These are phyloP conservation scores for Anethum foeniculum DNA, from an alignment of 140 eudicot genomes.

Conservation along the genomic window DNA sequence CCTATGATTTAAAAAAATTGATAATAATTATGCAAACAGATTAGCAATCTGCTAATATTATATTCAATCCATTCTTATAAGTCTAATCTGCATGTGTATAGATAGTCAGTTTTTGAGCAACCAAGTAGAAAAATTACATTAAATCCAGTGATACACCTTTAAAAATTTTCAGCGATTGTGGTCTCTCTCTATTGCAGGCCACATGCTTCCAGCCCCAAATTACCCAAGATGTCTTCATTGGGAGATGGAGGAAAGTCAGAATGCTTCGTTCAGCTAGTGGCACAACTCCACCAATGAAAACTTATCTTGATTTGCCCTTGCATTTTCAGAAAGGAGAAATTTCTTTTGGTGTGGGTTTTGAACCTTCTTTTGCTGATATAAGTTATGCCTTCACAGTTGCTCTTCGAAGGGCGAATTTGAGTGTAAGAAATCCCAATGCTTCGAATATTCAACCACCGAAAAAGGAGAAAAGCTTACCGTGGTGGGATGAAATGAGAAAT, in stretches of 20 bases:
- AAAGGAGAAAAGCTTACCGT: conserved; percentile 94
- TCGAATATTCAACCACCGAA: conserved; percentile 57
- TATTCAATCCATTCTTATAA: background rate
- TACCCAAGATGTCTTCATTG: conserved; percentile 66
- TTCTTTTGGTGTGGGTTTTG: conserved; percentile 81
- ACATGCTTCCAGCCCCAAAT: conserved; percentile 91
- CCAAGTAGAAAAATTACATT: background rate
- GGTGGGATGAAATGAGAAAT: conserved; percentile 99
- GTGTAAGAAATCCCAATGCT: conserved; percentile 80
- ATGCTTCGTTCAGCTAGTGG: conserved; percentile 93
- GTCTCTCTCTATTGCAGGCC: conserved; percentile 52
- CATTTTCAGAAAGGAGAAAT: conserved; percentile 76
- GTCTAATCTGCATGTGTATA: background rate
- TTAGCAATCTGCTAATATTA: background rate
- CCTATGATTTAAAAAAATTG: background rate
- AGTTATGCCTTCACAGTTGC: conserved; percentile 95
- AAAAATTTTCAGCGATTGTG: conserved; percentile 4
- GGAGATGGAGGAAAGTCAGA: conserved; percentile 85
- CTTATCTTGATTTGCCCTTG: conserved; percentile 71
- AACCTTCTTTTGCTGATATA: conserved; percentile 82
- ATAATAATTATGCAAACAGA: background rate
- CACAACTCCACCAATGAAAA: conserved; percentile 95
- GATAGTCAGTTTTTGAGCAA: background rate
- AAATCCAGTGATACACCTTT: background rate
- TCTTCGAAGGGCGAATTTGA: conserved; percentile 88